phyloP scores from a whole-genome alignment of 352 stramenopile species.

The Globisporangium paroecandrum region DNA sequence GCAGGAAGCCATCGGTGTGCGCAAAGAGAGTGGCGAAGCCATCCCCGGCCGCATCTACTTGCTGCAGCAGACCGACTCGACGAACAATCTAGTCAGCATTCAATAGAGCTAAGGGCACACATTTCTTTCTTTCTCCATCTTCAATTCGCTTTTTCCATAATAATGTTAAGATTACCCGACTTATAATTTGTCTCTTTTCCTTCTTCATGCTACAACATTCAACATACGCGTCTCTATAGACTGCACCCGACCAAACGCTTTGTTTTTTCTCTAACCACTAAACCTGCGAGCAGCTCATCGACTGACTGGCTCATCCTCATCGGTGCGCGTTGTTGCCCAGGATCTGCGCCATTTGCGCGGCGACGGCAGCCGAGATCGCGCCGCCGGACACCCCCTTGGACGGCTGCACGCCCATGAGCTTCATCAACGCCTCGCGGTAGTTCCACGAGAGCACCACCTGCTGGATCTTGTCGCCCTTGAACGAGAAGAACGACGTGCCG shows the following conservation, averaged over 20 bases:
- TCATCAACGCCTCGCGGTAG: constrained; percentile 65
- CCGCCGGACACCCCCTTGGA: constrained; percentile 22
- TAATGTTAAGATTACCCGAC: constrained; percentile 8
- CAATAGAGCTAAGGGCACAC: neutral
- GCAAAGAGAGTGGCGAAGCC: constrained; percentile 72
- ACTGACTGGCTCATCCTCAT: constrained; percentile 6
- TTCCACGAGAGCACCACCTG: constrained; percentile 75
- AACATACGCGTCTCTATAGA: neutral
- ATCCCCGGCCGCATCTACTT: constrained; percentile 68
- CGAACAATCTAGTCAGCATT: neutral
- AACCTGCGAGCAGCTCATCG: neutral
- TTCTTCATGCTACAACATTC: neutral
- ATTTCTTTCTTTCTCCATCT: neutral
- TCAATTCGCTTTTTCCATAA: neutral
- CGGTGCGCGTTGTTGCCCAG: constrained; percentile 14
- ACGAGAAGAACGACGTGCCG: constrained; percentile 72
- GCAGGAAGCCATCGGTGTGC: constrained; percentile 47
- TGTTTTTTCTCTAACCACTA: neutral
- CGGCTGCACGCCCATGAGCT: constrained; percentile 60
- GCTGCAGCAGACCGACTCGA: constrained; percentile 22
- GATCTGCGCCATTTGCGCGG: constrained; percentile 9
- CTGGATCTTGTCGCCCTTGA: constrained; percentile 72
- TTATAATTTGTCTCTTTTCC: constrained; percentile 1
- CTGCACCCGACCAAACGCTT: neutral
- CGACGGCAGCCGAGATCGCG: constrained; percentile 11